A percentile compares a stretch with the other conserved stretches of the same genome.
Evolutionary conservation across 2,329 filamentous ascomycete species (phyloP).

Genomic region (Fusarium zealandicum): DNA sequence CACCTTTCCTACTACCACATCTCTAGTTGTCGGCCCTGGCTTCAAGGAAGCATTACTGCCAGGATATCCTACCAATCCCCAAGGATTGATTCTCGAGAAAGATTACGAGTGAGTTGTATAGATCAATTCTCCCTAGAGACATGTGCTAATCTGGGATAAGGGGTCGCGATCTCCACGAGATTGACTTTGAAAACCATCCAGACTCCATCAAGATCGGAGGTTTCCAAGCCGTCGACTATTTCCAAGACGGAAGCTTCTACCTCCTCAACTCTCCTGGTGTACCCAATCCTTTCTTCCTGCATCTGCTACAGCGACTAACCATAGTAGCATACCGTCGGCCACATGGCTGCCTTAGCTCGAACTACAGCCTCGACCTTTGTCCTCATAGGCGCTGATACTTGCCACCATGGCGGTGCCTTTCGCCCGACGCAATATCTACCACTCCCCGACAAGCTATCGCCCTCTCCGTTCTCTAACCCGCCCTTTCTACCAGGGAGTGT

Average conservation of each 20-base stretch:
- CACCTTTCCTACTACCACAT: conserved; percentile 18
- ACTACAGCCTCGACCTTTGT: conserved; percentile 7
- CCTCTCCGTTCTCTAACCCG: conserved; percentile 1
- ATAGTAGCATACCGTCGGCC: conserved; percentile 11
- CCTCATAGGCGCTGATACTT: conserved; percentile 3
- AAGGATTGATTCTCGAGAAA: conserved; percentile 10
- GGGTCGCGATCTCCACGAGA: conserved; percentile 12
- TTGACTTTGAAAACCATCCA: conserved; percentile 2
- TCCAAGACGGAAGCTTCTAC: conserved; percentile 24
- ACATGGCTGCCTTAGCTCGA: conserved; percentile 20
- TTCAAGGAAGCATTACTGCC: conserved; percentile 25
- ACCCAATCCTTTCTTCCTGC: background rate
- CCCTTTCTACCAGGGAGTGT: background rate
- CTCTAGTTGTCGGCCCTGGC: conserved; percentile 20
- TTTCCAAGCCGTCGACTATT: conserved; percentile 24
- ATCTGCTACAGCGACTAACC: background rate
- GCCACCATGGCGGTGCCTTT: background rate
- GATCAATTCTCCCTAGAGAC: accelerated
- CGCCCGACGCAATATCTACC: background rate
- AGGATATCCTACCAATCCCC: conserved; percentile 9
- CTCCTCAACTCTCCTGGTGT: conserved; percentile 23
- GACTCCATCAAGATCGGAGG: conserved; percentile 3
- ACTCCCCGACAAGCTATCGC: background rate
- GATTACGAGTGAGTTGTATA: conserved; percentile 20
- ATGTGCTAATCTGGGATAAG: background rate